Evolutionary conservation across 2,329 filamentous ascomycete species (phyloP), one percentile per base, ranked within the genome.

Genomic region (Trichothecium roseum): DNA sequence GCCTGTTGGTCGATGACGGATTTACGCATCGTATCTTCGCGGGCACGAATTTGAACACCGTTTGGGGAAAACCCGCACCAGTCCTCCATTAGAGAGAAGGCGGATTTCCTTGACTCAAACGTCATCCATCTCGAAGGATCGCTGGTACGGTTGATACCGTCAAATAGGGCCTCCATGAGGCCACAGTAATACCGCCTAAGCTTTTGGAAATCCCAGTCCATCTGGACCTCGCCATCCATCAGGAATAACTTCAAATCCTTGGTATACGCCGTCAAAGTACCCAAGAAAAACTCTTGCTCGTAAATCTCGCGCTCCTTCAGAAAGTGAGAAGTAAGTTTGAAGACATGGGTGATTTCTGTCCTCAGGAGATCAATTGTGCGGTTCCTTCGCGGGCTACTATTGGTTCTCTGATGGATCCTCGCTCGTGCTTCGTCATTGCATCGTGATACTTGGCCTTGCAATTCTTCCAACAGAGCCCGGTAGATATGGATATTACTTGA

Each of bases 21-120:
- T 46, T 88, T 83, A 30, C 85, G 74, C 81, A 95, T 93, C 26
- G 75, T 82, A 42, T 94, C 83, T 57, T 95, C 88, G 41, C 86
- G 73, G 39, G 81, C 78, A 5, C 80, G 75, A 28, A 94, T 84
- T 44, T 93, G 84, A 12, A 64, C 69, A 53, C 93, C 86, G 44
- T 95, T 94, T 0, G 88, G 86, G 7, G 88, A 94, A 55, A 93
- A 95, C 3, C 91, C 91, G 54, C 91, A 98, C 93, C 93, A 98
- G 45, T 96, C 89, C 58, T 98, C 91, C 88, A 98, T 96, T 32
- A 98, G 64, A 1, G 88, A 81, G 52, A 98, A 98, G 0, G 89
- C 84, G 5, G 91, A 95, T 54, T 95, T 94, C 28, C 93, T 73
- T 10, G 88, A 85, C 55, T 98, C 91, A 51, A 98, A 98, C 0